phyloP scores from a whole-genome alignment of 2,329 filamentous ascomycete genomes.

The Neoarthrinium moseri region DNA sequence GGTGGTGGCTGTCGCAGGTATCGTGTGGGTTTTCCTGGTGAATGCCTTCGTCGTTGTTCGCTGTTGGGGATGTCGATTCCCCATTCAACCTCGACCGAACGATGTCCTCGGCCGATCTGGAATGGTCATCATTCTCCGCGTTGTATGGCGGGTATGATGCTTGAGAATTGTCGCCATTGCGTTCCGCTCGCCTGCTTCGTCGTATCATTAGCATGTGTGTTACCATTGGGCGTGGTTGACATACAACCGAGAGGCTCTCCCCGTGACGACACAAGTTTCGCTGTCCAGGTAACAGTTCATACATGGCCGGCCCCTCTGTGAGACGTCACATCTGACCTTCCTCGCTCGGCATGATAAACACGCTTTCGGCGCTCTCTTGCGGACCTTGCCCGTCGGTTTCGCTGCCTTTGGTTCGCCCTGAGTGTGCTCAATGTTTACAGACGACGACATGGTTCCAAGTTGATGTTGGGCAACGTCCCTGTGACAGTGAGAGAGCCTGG shows the following conservation, averaged over 20 bases:
- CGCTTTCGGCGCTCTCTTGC: slow-evolving; percentile 48
- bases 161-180: slow-evolving; percentile 22
- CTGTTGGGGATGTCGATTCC: slow-evolving; percentile 16
- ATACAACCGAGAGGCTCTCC: slow-evolving; percentile 38
- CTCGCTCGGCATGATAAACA: slow-evolving; percentile 50
- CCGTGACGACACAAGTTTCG: slow-evolving; percentile 40
- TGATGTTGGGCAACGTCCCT: no score
- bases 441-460: slow-evolving; percentile 3
- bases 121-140: slow-evolving; percentile 21
- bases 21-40: slow-evolving; percentile 12
- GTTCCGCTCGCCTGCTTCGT: slow-evolving; percentile 3
- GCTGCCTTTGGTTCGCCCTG: slow-evolving; percentile 29
- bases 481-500: neutral
- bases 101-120: slow-evolving; percentile 25
- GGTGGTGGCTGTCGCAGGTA: neutral
- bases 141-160: slow-evolving; percentile 28
- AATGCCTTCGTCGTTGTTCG: slow-evolving; percentile 13
- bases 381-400: slow-evolving; percentile 29
- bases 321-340: slow-evolving; percentile 51
- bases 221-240: slow-evolving; percentile 12
- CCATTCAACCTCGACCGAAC: slow-evolving; percentile 25
- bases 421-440: slow-evolving; percentile 19
- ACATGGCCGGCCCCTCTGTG: slow-evolving; percentile 46
- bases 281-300: slow-evolving; percentile 53
- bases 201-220: neutral